Evolutionary conservation across 306 rosid species (phyloP).

Genomic region (Sicyos baderoa): DNA sequence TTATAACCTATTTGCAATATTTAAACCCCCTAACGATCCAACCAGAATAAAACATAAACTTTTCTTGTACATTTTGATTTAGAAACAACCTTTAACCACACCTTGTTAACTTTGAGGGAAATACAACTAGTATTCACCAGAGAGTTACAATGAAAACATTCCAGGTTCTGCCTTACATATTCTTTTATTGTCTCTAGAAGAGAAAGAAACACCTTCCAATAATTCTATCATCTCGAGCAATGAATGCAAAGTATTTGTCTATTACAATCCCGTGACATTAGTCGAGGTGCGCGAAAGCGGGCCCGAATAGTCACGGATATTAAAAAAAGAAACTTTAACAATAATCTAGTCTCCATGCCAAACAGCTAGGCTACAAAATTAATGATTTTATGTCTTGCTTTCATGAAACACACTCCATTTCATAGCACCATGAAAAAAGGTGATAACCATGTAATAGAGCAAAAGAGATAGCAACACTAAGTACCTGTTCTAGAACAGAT

Average conservation of each 20-base stretch:
- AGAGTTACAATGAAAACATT: slow-evolving; percentile 1
- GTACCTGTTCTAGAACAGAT: slow-evolving; percentile 95
- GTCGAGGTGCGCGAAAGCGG: too few relatives aligned
- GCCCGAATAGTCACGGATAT: too few relatives aligned
- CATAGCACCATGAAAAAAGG: neutral
- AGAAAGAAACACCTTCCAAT: neutral
- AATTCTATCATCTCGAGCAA: neutral
- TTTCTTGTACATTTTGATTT: slow-evolving; percentile 4
- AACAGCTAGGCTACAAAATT: neutral
- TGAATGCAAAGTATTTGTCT: neutral
- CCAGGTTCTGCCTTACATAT: neutral
- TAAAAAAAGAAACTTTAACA: too few relatives aligned
- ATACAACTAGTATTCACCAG: neutral
- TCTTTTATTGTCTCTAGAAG: neutral
- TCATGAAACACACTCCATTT: neutral
- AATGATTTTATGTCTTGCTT: slow-evolving; percentile 6
- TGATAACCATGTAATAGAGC: neutral
- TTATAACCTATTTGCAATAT: slow-evolving; percentile 12
- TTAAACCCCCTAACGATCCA: neutral
- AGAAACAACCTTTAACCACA: slow-evolving; percentile 4
- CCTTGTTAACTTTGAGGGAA: slow-evolving; percentile 2
- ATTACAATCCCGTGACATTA: too few relatives aligned
- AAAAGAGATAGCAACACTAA: slow-evolving; percentile 15
- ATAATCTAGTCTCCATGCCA: neutral
- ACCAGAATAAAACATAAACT: slow-evolving; percentile 1